Evolutionary conservation across 1,139 yeast species (phyloP), one percentile per base, ranked within the genome.

Genomic region (Arxiozyma heterogenica): DNA sequence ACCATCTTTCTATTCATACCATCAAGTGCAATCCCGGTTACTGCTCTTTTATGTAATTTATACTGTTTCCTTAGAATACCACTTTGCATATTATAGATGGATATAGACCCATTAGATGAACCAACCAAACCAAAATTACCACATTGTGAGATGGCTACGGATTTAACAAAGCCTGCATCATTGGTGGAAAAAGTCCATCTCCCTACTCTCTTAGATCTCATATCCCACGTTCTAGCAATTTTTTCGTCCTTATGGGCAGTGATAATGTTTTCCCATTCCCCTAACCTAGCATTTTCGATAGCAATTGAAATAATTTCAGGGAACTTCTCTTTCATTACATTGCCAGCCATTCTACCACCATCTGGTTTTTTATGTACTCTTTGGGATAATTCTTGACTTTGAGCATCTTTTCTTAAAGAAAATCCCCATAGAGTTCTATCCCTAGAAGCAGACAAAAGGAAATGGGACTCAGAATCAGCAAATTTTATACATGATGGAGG

Each of bases 61-160:
- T 76, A 73, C 61, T 76, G 78, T 64, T 85, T 84, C 61, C 97
- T 79, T 52, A 84, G 71, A 20, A 80, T 69, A 22, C 98, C 98
- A 64, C 96, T 87, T 71, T 94, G 98, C 69, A 94, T 73, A 67
- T 94, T 94, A 71, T 84, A 91, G 17, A 86, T 88, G 34, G 86
- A 91, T 59, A 93, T 84, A n/a, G 88, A 84, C 59, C 99, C 99
- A 45, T 75, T 72, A 1, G 93, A 78, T 5, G 97, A 89, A n/a
- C 98, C 99, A 25, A 94, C 86, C 50, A 93, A 73, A 1, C 86
- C 97, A 71, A 94, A 94, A 69, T 94, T 94, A 44, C 98, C 98
- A 77, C 99, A 94, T 57, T 83, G 87, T 0, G 97, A 86, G 41
- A 93, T 80, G 25, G 86, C 79, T 11, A 89, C 94, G 34, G 86